Percentiles rank a stretch among this genome's conserved stretches.
phyloP scores from a whole-genome alignment of 2,329 filamentous ascomycete genomes.

The Epichloe typhina region DNA sequence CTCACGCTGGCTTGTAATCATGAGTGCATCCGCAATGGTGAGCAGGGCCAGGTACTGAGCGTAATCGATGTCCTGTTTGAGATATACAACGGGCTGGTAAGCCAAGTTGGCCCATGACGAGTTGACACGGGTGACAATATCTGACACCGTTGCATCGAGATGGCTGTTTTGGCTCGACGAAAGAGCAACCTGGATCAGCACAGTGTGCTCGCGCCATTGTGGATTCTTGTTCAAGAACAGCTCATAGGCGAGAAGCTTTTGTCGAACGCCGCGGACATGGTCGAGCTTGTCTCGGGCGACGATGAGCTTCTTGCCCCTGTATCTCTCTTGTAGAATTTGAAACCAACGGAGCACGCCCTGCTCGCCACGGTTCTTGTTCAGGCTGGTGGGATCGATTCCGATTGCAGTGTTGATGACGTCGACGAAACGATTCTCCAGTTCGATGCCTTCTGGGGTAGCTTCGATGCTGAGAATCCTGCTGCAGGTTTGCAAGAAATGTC shows the following conservation, averaged over 20 bases:
- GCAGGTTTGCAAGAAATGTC: slow-evolving; percentile 92
- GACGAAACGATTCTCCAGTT: slow-evolving; percentile 86
- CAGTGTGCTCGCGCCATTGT: slow-evolving; percentile 75
- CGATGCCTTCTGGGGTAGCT: slow-evolving; percentile 74
- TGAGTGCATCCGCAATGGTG: slow-evolving; percentile 77
- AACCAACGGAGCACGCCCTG: slow-evolving; percentile 69
- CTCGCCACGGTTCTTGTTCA: slow-evolving; percentile 58
- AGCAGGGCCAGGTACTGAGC: slow-evolving; percentile 85
- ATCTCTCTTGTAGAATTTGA: slow-evolving; percentile 65
- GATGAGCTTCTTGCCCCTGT: slow-evolving; percentile 79
- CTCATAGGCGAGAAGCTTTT: slow-evolving; percentile 87
- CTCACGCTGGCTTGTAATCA: slow-evolving; percentile 90
- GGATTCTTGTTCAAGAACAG: slow-evolving; percentile 90
- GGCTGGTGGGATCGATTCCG: slow-evolving; percentile 72
- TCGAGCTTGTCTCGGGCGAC: slow-evolving; percentile 92
- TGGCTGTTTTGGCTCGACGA: slow-evolving; percentile 82
- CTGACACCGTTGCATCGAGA: slow-evolving; percentile 74
- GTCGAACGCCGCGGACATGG: slow-evolving; percentile 78
- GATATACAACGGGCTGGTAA: slow-evolving; percentile 83
- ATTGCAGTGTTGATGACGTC: slow-evolving; percentile 79
- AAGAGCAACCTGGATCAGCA: slow-evolving; percentile 86
- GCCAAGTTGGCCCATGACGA: slow-evolving; percentile 80
- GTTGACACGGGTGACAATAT: slow-evolving; percentile 91
- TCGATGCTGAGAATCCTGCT: slow-evolving; percentile 84
- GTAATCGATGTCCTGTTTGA: slow-evolving; percentile 91